These are phyloP conservation scores for Xerocomus cyaneibrunnescens DNA, from an alignment of 1,284 basidiomycete genomes.

Conservation along the genomic window DNA sequence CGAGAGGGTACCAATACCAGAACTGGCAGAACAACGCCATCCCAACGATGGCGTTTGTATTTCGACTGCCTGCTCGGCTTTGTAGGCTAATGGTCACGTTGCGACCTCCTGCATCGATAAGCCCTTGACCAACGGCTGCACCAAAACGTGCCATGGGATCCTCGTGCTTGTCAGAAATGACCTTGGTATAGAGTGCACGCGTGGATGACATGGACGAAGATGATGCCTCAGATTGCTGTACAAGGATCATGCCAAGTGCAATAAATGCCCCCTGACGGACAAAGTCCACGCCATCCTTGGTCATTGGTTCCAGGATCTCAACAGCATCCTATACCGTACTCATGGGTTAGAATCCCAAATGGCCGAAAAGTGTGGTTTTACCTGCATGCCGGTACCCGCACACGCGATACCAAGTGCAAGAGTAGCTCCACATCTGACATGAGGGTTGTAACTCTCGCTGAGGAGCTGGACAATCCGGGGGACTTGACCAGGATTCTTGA, in stretches of 20 bases:
- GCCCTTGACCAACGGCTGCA: conserved; percentile 89
- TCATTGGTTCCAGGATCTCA: conserved; percentile 94
- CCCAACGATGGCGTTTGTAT: conserved; percentile 92
- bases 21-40: conserved; percentile 97
- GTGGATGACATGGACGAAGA: conserved; percentile 79
- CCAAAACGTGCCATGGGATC: conserved; percentile 97
- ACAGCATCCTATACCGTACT: conserved; percentile 70
- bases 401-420: conserved; percentile 94
- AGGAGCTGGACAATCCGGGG: conserved; percentile 93
- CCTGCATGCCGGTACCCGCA: conserved; percentile 93
- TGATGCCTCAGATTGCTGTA: conserved; percentile 90
- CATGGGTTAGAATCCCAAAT: conserved; percentile 1
- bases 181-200: conserved; percentile 83
- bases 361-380: conserved; percentile 29
- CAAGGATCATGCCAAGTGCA: conserved; percentile 92
- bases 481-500: conserved; percentile 93
- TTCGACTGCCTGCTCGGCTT: conserved; percentile 86
- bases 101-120: conserved; percentile 94
- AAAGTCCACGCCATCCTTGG: conserved; percentile 94
- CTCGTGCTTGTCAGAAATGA: conserved; percentile 93
- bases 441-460: conserved; percentile 98
- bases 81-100: conserved; percentile 93
- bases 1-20: conserved; percentile 99
- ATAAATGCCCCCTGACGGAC: conserved; percentile 97
- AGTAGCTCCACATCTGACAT: conserved; percentile 94